phyloP scores from a whole-genome alignment of 805 yeast species.

The Yamadazyma kitorensis region DNA sequence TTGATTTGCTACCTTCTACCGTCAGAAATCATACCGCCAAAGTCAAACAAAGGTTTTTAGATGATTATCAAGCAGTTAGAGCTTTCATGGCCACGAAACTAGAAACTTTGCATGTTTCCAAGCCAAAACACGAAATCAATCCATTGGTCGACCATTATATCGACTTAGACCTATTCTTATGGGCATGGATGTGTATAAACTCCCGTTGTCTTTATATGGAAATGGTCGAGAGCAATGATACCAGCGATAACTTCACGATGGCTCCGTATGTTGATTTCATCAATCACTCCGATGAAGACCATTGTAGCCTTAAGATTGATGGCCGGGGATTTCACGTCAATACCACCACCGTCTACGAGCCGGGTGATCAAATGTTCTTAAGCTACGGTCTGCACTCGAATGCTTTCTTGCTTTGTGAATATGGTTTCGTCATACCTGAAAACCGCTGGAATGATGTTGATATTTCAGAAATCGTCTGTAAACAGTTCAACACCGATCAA shows the following conservation, averaged over 20 bases:
- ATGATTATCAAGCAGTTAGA: conserved; percentile 43
- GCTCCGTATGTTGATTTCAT: conserved; percentile 90
- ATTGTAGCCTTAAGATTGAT: conserved; percentile 50
- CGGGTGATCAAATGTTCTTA: conserved; percentile 59
- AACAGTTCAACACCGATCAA: conserved; percentile 36
- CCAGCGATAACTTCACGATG: conserved; percentile 73
- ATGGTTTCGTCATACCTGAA: conserved; percentile 65
- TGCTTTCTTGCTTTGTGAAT: conserved; percentile 77
- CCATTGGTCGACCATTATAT: not conserved
- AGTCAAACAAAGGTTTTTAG: conserved; percentile 41
- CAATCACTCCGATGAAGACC: conserved; percentile 62
- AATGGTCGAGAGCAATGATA: conserved; percentile 50
- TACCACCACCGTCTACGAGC: conserved; percentile 26
- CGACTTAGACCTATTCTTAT: conserved; percentile 35
- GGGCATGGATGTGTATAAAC: conserved; percentile 87
- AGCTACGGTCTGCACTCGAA: conserved; percentile 90
- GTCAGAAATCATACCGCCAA: conserved; percentile 37
- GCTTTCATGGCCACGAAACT: conserved; percentile 2
- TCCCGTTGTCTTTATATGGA: conserved; percentile 86
- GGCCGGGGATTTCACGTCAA: conserved; percentile 52
- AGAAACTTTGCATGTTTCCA: not conserved
- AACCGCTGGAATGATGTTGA: conserved; percentile 76
- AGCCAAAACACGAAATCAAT: not conserved
- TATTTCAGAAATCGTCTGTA: conserved; percentile 43
- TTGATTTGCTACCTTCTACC: conserved; percentile 43